Evolutionary conservation across 257 asterid genomes (phyloP).

Genomic region (Lithospermum erythrorhizon): DNA sequence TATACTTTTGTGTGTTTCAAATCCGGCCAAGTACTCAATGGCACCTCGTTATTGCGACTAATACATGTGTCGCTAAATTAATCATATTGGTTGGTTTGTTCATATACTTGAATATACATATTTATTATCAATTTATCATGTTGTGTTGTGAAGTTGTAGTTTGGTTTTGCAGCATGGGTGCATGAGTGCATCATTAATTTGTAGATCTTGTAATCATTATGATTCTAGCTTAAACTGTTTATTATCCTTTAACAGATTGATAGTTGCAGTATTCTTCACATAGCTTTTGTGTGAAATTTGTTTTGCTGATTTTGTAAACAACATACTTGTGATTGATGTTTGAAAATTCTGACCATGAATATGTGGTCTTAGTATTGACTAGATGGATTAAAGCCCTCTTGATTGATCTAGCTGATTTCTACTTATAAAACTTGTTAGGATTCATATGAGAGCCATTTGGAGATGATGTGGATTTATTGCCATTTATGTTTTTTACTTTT

Average conservation of each 20-base stretch:
- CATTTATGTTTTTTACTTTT: no score
- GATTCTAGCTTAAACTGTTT: background rate
- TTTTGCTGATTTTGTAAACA: background rate
- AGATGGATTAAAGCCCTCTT: no score
- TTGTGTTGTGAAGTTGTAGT: background rate
- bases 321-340: background rate
- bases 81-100: background rate
- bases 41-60: no score
- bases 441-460: background rate
- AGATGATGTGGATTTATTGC: background rate
- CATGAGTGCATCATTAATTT: background rate
- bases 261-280: no score
- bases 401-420: background rate
- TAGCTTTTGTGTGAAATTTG: background rate
- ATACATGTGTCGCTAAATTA: no score
- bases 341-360: no score
- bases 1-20: no score
- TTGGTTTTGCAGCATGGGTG: background rate
- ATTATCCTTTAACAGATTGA: background rate
- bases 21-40: no score
- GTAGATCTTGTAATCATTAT: background rate
- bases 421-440: background rate
- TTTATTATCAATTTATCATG: background rate
- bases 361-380: no score
- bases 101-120: background rate